Evolutionary conservation across 805 yeast species (phyloP).

Genomic region (Cephaloascus albidus): DNA sequence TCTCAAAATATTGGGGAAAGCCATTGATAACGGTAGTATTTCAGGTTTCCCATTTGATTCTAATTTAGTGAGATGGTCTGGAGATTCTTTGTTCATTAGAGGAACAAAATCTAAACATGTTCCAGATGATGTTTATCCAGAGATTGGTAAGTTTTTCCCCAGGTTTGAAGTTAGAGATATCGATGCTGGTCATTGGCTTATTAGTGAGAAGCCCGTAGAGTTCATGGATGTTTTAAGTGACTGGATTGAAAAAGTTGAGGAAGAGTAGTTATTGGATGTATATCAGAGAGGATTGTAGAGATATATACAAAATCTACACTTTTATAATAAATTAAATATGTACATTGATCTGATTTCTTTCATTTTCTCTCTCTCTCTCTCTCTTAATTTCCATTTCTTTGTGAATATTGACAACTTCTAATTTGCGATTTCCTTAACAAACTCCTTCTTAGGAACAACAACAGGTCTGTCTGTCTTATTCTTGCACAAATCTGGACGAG

Average conservation of each 20-base stretch:
- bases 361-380: too few relatives aligned
- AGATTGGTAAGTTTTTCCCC: slow-evolving; percentile 74
- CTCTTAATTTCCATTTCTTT: too few relatives aligned
- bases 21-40: slow-evolving; percentile 55
- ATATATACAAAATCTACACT: too few relatives aligned
- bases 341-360: too few relatives aligned
- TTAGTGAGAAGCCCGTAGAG: slow-evolving; percentile 76
- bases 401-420: too few relatives aligned
- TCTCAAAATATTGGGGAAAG: slow-evolving; percentile 53
- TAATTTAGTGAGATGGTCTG: slow-evolving; percentile 43
- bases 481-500: slow-evolving; percentile 32
- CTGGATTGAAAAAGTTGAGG: slow-evolving; percentile 45
- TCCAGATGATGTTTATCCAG: slow-evolving; percentile 71
- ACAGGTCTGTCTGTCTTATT: slow-evolving; percentile 2
- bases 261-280: too few relatives aligned
- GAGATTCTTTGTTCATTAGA: slow-evolving; percentile 71
- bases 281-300: too few relatives aligned
- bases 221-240: slow-evolving; percentile 55
- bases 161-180: slow-evolving; percentile 63
- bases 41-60: slow-evolving; percentile 73
- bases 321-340: too few relatives aligned
- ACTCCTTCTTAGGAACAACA: neutral
- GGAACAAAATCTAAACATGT: slow-evolving; percentile 72
- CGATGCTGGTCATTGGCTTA: slow-evolving; percentile 89
- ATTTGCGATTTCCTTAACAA: neutral